Conservation (phyloP, 495 filamentous ascomycete species). For the Emericellopsis terricola region DNA sequence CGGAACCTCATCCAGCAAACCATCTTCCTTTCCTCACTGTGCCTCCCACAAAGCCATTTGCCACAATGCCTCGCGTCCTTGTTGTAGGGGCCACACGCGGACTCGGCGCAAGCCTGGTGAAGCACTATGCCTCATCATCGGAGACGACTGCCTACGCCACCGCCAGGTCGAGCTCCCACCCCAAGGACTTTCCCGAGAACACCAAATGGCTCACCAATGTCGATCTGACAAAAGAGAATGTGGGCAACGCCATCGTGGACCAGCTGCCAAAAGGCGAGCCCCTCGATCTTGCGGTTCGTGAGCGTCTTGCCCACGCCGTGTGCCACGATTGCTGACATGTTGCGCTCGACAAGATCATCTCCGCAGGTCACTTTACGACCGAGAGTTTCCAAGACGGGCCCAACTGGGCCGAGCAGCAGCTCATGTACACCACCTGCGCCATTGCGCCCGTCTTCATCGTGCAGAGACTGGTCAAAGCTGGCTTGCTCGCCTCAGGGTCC, state of each 20-base stretch:
- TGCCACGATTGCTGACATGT: not conserved
- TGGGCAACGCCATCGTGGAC: constrained; percentile 21
- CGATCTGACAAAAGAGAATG: constrained; percentile 19
- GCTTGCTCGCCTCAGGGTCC: too few relatives aligned
- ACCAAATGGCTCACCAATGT: constrained; percentile 17
- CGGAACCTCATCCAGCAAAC: too few relatives aligned
- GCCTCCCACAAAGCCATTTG: too few relatives aligned
- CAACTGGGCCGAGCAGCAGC: constrained; percentile 44
- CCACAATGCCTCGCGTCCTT: too few relatives aligned
- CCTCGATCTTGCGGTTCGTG: constrained; percentile 30
- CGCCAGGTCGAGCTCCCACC: constrained; percentile 23
- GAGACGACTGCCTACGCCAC: too few relatives aligned
- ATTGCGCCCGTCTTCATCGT: too few relatives aligned
- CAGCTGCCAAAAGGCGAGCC: constrained; percentile 22
- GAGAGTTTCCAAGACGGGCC: constrained; percentile 43
- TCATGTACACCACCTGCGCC: too few relatives aligned
- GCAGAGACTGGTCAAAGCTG: too few relatives aligned
- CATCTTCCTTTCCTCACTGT: too few relatives aligned
- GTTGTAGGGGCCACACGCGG: too few relatives aligned
- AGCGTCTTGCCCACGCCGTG: not conserved
- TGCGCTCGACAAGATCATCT: constrained; percentile 37
- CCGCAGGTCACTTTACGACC: constrained; percentile 48
- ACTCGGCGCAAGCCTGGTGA: too few relatives aligned
- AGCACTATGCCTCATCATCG: too few relatives aligned
- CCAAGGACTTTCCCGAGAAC: constrained; percentile 11